phyloP scores from a whole-genome alignment of 2,329 filamentous ascomycete species.

The Neocatenulostroma microsporum region DNA sequence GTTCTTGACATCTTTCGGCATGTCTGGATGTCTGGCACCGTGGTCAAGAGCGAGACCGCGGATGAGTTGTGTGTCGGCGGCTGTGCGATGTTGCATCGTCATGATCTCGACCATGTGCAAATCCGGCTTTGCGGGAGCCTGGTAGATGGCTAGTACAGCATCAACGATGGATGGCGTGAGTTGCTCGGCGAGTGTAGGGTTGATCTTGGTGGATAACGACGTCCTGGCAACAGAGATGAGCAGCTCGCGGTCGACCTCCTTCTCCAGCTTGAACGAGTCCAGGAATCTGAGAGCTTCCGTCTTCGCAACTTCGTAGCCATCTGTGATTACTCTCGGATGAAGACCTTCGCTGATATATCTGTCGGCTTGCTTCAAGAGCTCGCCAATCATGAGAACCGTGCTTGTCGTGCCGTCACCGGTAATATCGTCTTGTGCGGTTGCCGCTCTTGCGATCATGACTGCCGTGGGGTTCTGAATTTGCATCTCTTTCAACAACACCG shows the following conservation, averaged over 20 bases:
- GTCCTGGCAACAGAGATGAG: constrained; percentile 88
- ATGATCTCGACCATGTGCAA: constrained; percentile 99
- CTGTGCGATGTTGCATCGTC: constrained; percentile 99
- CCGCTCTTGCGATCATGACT: constrained; percentile 71
- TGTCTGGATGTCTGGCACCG: constrained; percentile 92
- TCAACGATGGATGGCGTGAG: constrained; percentile 95
- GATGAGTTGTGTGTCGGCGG: constrained; percentile 93
- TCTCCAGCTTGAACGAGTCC: constrained; percentile 82
- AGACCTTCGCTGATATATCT: constrained; percentile 94
- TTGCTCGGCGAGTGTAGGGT: constrained; percentile 76
- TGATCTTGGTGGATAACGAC: constrained; percentile 91
- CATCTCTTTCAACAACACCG: constrained; percentile 67
- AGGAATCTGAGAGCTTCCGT: constrained; percentile 89
- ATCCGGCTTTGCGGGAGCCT: constrained; percentile 83
- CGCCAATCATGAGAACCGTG: constrained; percentile 88
- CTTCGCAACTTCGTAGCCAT: constrained; percentile 97
- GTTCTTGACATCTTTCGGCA: constrained; percentile 94
- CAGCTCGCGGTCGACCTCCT: constrained; percentile 86
- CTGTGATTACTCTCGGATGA: constrained; percentile 91
- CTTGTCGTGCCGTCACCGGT: constrained; percentile 97
- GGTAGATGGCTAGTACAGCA: constrained; percentile 88
- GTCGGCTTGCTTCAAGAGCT: constrained; percentile 95
- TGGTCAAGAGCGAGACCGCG: constrained; percentile 88
- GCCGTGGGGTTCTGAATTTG: constrained; percentile 99
- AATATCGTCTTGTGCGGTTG: constrained; percentile 96